Conservation (phyloP, 345 rosid genomes). For the Melastoma malabathricum region DNA sequence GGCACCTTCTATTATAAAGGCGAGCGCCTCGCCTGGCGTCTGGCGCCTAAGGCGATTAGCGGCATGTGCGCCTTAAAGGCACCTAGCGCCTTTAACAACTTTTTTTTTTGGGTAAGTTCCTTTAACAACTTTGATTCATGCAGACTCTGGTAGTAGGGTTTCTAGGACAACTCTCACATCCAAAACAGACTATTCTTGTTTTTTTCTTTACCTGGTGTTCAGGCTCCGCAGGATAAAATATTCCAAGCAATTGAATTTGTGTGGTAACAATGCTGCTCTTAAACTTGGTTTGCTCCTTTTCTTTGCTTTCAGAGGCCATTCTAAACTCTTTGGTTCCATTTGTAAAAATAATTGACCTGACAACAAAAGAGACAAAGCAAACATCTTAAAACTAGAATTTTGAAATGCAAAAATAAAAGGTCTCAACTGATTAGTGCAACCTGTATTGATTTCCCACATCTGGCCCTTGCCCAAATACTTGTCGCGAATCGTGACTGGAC, state of each 20-base stretch:
- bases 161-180: too few species aligned
- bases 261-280: constrained; percentile 68
- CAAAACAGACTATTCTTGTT: too few species aligned
- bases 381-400: background rate
- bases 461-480: constrained; percentile 94
- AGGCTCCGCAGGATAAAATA: constrained; percentile 77
- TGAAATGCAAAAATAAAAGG: background rate
- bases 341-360: constrained; percentile 71
- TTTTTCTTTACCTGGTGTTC: constrained; percentile 64
- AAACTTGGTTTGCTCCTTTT: constrained; percentile 61
- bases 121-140: too few species aligned
- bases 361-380: background rate
- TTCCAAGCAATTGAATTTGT: constrained; percentile 54
- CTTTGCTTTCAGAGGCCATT: constrained; percentile 66
- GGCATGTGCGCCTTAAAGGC: too few species aligned
- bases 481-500: constrained; percentile 87
- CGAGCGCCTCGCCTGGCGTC: too few species aligned
- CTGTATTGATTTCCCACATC: constrained; percentile 93
- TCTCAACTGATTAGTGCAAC: constrained; percentile 12
- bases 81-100: too few species aligned
- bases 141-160: too few species aligned
- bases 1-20: too few species aligned
- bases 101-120: too few species aligned
- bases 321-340: constrained; percentile 75
- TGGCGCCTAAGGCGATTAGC: too few species aligned